A percentile compares a stretch with the other conserved stretches of the same genome.
These are phyloP conservation scores for Ceratobasidium sp. DNA, from an alignment of 1,284 basidiomycete genomes.

Conservation along the genomic window DNA sequence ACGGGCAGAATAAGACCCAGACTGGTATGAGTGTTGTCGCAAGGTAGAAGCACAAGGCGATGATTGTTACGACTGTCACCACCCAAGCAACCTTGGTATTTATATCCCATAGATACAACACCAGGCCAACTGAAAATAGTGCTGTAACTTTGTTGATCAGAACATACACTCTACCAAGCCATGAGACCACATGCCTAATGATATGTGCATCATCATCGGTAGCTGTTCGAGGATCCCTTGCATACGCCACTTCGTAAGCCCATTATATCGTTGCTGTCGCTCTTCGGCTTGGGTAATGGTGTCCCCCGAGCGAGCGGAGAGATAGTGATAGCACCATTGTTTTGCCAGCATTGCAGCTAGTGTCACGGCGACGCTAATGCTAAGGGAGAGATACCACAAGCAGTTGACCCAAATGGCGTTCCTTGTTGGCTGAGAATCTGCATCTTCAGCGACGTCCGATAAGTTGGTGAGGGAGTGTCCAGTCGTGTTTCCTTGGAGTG, in stretches of 20 bases:
- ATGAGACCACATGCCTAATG: background rate
- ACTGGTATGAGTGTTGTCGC: conserved; percentile 3
- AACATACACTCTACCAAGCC: background rate
- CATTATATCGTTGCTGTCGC: conserved; percentile 3
- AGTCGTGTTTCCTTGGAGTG: background rate
- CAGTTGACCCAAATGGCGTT: conserved; percentile 13
- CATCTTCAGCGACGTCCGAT: no score
- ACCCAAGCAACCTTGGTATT: background rate
- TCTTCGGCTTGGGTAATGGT: conserved; percentile 11
- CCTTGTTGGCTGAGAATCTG: background rate
- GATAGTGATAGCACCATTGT: conserved; percentile 26
- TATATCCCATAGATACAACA: conserved; percentile 21
- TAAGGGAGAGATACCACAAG: conserved; percentile 16
- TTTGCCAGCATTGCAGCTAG: conserved; percentile 17
- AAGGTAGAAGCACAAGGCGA: conserved; percentile 7
- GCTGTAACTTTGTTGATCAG: background rate
- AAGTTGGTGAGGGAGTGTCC: background rate
- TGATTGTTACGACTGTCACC: background rate
- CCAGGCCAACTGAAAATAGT: conserved; percentile 4
- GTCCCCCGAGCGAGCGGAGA: background rate
- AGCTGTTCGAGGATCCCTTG: background rate
- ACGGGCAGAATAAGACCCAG: background rate
- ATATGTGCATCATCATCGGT: conserved; percentile 25
- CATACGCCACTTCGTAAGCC: conserved; percentile 12
- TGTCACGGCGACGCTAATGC: conserved; percentile 1